These are phyloP conservation scores for Dissophora globulifera DNA, from an alignment of 192 early-diverging fungal genomes.

Conservation along the genomic window DNA sequence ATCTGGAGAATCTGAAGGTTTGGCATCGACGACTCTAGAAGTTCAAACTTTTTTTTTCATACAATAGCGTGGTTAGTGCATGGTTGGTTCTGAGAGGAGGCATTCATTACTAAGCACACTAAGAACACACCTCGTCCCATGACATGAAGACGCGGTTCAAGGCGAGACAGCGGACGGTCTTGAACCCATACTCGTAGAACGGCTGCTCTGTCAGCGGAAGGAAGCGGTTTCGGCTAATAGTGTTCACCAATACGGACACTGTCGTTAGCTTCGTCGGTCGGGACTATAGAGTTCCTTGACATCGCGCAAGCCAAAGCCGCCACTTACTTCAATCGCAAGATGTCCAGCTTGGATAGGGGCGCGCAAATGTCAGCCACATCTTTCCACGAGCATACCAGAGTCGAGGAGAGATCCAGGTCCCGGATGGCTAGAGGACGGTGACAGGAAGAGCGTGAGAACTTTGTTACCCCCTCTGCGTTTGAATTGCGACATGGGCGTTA, in stretches of 20 bases:
- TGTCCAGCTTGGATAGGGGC: slow-evolving; percentile 52
- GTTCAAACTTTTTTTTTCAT: slow-evolving; percentile 41
- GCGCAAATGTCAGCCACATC: slow-evolving; percentile 57
- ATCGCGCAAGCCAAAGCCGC: neutral
- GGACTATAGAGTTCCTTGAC: neutral
- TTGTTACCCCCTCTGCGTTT: too few species aligned
- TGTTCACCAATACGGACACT: too few species aligned
- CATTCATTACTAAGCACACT: too few species aligned
- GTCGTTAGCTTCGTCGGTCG: too few species aligned
- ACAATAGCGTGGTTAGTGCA: too few species aligned
- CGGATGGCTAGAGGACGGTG: too few species aligned
- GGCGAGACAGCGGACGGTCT: slow-evolving; percentile 25
- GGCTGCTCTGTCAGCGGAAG: slow-evolving; percentile 20
- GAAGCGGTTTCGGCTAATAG: slow-evolving; percentile 50
- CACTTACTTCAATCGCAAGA: slow-evolving; percentile 62
- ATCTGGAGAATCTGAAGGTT: slow-evolving; percentile 63
- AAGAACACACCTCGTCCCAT: slow-evolving; percentile 37
- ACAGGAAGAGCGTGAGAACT: too few species aligned
- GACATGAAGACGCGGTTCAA: slow-evolving; percentile 30
- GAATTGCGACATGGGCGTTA: too few species aligned
- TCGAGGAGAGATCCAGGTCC: slow-evolving; percentile 66
- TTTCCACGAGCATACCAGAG: slow-evolving; percentile 60
- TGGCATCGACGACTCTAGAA: slow-evolving; percentile 55
- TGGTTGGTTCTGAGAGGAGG: too few species aligned
- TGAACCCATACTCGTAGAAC: slow-evolving; percentile 10